A percentile compares a stretch with the other conserved stretches of the same genome.
Conservation (phyloP, 768 basidiomycete species). For the Mycena haematopus region DNA sequence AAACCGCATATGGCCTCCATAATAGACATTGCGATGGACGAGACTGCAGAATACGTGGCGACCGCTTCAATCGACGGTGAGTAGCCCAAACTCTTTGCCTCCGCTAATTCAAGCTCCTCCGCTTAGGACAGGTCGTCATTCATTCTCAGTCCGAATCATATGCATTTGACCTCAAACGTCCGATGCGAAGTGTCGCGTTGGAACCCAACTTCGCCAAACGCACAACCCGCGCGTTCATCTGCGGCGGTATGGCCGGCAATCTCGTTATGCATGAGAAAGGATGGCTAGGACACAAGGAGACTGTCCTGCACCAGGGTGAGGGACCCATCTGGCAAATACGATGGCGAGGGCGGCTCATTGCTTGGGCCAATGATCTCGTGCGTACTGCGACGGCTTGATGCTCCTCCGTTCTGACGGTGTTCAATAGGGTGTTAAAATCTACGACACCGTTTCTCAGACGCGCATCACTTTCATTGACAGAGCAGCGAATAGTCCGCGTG, state of each 20-base stretch:
- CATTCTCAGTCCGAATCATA: constrained; percentile 84
- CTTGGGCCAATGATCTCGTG: constrained; percentile 95
- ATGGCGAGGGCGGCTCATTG: constrained; percentile 87
- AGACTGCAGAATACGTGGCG: constrained; percentile 86
- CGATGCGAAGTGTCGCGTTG: constrained; percentile 87
- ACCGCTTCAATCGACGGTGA: constrained; percentile 94
- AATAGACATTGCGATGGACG: constrained; percentile 84
- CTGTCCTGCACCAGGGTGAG: constrained; percentile 79
- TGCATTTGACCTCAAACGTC: constrained; percentile 89
- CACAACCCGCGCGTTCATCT: constrained; percentile 80
- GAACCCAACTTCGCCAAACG: constrained; percentile 90
- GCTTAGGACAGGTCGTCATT: constrained; percentile 86
- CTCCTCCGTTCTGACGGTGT: constrained; percentile 3
- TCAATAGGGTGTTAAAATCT: constrained; percentile 88
- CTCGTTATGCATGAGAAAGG: constrained; percentile 92
- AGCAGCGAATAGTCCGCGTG: constrained; percentile 81
- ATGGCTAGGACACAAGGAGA: constrained; percentile 95
- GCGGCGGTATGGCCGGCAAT: constrained; percentile 90
- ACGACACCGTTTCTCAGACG: constrained; percentile 78
- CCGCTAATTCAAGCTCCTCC: neutral
- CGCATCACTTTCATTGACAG: constrained; percentile 89
- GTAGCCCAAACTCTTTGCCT: constrained; percentile 30
- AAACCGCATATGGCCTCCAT: constrained; percentile 90
- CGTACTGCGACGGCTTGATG: constrained; percentile 32
- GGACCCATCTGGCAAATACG: constrained; percentile 93